A percentile compares a stretch with the other conserved stretches of the same genome.
Evolutionary conservation across 176 grass and related monocot species (phyloP).

Genomic region (Bromus sterilis): DNA sequence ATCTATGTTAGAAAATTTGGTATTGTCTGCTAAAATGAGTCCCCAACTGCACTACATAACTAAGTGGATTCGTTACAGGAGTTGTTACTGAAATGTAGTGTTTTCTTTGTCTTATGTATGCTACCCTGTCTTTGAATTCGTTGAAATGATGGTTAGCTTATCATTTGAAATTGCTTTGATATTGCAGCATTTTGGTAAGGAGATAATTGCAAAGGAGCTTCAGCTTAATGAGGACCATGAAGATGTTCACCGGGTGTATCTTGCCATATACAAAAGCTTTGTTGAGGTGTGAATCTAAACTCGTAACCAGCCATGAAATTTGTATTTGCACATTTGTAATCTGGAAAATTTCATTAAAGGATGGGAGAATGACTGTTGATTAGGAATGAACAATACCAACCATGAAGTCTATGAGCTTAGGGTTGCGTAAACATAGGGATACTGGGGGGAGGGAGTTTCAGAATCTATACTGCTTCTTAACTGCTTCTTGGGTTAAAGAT

Average conservation of each 20-base stretch:
- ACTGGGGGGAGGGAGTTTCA: background rate
- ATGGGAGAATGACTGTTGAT: background rate
- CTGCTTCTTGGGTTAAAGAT: background rate
- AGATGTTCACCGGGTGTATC: conserved; percentile 81
- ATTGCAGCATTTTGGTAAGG: conserved; percentile 86
- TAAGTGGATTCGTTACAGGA: background rate
- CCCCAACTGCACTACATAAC: background rate
- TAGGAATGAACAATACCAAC: background rate
- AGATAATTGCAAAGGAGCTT: conserved; percentile 98
- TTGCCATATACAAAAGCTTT: conserved; percentile 95
- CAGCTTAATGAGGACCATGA: conserved; percentile 62
- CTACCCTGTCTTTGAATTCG: background rate
- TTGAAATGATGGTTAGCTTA: background rate
- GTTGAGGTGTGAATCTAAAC: conserved; percentile 54
- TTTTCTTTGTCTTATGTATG: background rate
- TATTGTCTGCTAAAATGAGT: background rate
- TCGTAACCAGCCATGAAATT: background rate
- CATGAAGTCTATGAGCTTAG: background rate
- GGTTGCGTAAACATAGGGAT: background rate
- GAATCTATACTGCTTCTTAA: background rate
- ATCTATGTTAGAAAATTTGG: background rate
- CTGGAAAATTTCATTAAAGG: background rate
- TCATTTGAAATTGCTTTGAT: background rate
- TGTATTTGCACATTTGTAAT: background rate
- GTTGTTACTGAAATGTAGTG: background rate